These are phyloP conservation scores for Psidium friedrichsthalianum DNA, from an alignment of 345 rosid species.

Conservation along the genomic window DNA sequence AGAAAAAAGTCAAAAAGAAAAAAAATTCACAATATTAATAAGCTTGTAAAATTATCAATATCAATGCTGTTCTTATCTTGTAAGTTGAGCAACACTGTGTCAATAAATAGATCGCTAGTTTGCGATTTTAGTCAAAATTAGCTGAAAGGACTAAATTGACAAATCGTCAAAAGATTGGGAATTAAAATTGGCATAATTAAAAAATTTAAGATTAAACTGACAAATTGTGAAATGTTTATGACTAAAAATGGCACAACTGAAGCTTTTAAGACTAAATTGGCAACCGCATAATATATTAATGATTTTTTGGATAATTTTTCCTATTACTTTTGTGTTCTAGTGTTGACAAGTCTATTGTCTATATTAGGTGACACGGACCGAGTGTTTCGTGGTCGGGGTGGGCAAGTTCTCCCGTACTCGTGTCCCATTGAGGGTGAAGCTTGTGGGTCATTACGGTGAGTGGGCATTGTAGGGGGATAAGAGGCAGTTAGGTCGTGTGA, in stretches of 20 bases:
- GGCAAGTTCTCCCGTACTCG: no score
- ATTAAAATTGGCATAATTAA: no score
- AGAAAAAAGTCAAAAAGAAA: no score
- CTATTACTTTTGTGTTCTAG: background rate
- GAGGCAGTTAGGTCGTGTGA: no score
- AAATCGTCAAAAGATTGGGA: background rate
- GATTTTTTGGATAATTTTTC: background rate
- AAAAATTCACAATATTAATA: background rate
- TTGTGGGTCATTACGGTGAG: no score
- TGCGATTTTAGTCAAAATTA: background rate
- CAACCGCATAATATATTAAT: background rate
- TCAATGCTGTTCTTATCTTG: rapidly evolving
- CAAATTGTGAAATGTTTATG: background rate
- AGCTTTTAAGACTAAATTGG: rapidly evolving
- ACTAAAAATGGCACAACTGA: background rate
- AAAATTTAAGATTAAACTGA: no score
- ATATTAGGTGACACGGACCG: no score
- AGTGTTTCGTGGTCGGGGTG: no score
- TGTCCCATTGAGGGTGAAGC: no score
- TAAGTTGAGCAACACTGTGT: rapidly evolving
- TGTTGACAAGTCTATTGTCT: background rate
- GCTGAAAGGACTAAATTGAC: background rate
- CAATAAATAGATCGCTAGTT: background rate
- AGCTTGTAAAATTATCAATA: background rate
- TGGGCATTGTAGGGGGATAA: no score